Base-by-base conservation (phyloP, 2,329 filamentous ascomycete genomes). In the Xylariaceae sp. region DNA sequence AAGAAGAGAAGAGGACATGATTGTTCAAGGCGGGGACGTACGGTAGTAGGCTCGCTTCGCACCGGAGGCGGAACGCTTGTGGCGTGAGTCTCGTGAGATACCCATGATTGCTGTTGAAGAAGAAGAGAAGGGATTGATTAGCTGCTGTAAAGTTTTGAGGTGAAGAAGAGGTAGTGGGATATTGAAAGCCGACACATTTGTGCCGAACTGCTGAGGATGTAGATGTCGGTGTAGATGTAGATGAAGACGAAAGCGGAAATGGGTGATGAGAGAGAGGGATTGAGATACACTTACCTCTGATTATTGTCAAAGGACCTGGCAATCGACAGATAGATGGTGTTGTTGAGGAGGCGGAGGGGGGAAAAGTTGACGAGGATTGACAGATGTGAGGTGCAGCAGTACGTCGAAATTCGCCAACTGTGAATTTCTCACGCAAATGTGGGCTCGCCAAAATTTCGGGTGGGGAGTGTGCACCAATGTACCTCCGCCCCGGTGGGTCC, bases 11-110 rank as follows among this genome's bases (percentile, higher is more conserved):
- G 56, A 55, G 40, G 29, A 40, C 22, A 32, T 58, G 47, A 34
- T 56, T 27, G 29, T 48, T 53, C 48, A 53, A 46, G 44, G 38
- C 46, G 50, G 57, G 61, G 70, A 85, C 82, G 78, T 78, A 85
- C 88, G 83, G 83, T 92, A 93, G 79, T 85, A 86, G 77, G 87
- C 81, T 74, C 87, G 85, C 87, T 98, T 98, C 70, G 94, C 93
- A 83, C 93, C 94, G 74, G 94, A 88, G 75, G 92, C 91, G 77
- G 90, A 91, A 80, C 93, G 91, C 88, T 98, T 98, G 86, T 98
- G 93, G 81, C 93, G 90, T 75, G 90, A 95, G 80, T 97, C 92
- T 81, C 93, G 88, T 78, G 92, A 96, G 81, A 98, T 97, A 98
- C 93, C 88, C 87, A 92, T 92, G 79, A 85, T 88, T 86, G 83